These are phyloP conservation scores for Metschnikowia arizonensis DNA, from an alignment of 805 yeast species.

Conservation along the genomic window DNA sequence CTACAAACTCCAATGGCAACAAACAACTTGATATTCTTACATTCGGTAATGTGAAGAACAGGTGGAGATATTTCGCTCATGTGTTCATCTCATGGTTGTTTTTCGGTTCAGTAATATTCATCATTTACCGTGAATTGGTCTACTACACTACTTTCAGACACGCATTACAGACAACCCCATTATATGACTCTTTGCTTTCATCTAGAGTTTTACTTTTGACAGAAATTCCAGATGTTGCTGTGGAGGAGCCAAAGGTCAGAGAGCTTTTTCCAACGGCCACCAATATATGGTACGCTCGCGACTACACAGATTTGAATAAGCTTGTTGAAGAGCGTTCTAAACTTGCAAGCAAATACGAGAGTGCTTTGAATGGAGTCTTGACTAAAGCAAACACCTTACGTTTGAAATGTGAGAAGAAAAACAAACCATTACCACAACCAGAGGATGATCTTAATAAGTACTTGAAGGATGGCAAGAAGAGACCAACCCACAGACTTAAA, in stretches of 20 bases:
- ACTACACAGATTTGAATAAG: conserved; percentile 53
- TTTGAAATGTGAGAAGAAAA: conserved; percentile 55
- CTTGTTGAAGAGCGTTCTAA: conserved; percentile 61
- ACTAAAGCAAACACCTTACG: conserved; percentile 56
- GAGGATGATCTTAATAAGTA: conserved; percentile 56
- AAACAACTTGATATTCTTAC: conserved; percentile 64
- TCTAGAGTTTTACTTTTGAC: conserved; percentile 72
- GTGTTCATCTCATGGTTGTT: conserved; percentile 71
- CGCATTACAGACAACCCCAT: conserved; percentile 66
- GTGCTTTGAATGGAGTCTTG: conserved; percentile 56
- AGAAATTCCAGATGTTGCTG: conserved; percentile 51
- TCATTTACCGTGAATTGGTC: conserved; percentile 69
- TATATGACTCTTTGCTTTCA: conserved; percentile 63
- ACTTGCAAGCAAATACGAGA: conserved; percentile 58
- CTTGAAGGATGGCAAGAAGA: conserved; percentile 61
- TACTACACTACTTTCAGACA: conserved; percentile 71
- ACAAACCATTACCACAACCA: conserved; percentile 51
- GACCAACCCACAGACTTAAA: conserved; percentile 77
- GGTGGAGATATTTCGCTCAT: conserved; percentile 68
- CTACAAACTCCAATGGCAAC: conserved; percentile 55
- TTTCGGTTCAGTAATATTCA: conserved; percentile 61
- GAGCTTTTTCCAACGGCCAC: conserved; percentile 60
- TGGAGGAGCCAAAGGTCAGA: conserved; percentile 48
- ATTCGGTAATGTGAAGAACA: conserved; percentile 57
- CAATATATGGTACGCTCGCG: conserved; percentile 60